Evolutionary conservation across 495 filamentous ascomycete species (phyloP), one percentile per base, ranked within the genome.

Genomic region (Stereocaulon alpinum): DNA sequence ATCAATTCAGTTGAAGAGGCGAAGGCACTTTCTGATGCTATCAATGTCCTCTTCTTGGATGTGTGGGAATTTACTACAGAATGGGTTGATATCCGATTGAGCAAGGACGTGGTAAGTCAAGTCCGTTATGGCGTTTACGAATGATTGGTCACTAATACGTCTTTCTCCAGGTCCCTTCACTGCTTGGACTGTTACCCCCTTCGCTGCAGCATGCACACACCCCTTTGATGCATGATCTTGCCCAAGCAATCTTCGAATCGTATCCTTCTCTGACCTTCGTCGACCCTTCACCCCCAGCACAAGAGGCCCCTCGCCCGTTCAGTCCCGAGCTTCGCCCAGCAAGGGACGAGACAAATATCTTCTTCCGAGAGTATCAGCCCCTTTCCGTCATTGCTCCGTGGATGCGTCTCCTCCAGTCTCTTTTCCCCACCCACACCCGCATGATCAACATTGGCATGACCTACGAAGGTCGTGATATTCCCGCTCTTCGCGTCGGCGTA

Each of bases 311-410:
- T 18, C 61, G 65, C 12, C 68, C 65, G 4, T 72, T 71, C 67
- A 62, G 60, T 61, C 61, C 73, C 44, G 60, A 69, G 61, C 64
- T 72, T 65, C 70, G 67, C 49, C 63, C 68, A n/a, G 61, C 70
- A 3, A 61, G 70, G 1, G 69, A 74, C 15, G 63, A 65, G 45
- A 75, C 60, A 40, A 86, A 90, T 66, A 72, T 93, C 27, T 96
- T 96, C 71, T 98, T 98, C 72, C 76, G 77, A 24, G 83, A 96
- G 52, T 95, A 94, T 69, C 90, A 92, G 65, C 87, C 89, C 4
- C 72, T 90, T 4, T 82, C 84, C 5, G 87, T 93, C 37, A 86
- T 93, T 64, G 67, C 73, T 1, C 86, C 85, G 42, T 98, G 93
- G 93, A 90, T 97, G 89, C 83, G 82, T 32, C 74, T 96, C 32